Conservation (phyloP, 2,329 filamentous ascomycete species). For the Malbranchea cinnamomea region DNA sequence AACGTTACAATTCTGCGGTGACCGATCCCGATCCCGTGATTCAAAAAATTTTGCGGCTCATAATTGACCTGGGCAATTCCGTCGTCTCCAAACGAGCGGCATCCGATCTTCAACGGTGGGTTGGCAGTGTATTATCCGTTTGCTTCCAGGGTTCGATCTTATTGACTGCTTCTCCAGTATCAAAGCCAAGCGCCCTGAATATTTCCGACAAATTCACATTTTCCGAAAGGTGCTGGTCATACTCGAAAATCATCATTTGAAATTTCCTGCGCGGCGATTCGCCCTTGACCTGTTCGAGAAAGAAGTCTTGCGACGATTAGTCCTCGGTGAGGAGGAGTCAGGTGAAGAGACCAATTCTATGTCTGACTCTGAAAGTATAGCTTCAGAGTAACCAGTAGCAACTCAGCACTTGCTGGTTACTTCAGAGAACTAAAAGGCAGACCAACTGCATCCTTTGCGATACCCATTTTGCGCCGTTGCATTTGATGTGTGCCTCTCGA, state of each 20-base stretch:
- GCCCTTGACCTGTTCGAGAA: slow-evolving; percentile 92
- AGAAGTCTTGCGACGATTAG: slow-evolving; percentile 66
- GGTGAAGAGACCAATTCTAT: too few species aligned
- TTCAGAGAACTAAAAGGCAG: too few species aligned
- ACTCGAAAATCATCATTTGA: slow-evolving; percentile 78
- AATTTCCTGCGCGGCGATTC: slow-evolving; percentile 72
- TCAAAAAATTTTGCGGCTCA: slow-evolving; percentile 64
- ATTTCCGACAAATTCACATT: slow-evolving; percentile 60
- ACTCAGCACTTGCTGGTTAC: slow-evolving; percentile 19
- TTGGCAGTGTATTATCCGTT: slow-evolving; percentile 4
- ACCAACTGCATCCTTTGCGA: too few species aligned
- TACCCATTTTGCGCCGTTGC: too few species aligned
- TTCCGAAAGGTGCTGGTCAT: slow-evolving; percentile 77
- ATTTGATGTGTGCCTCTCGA: too few species aligned
- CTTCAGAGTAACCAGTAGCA: slow-evolving; percentile 5
- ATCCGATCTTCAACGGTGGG: slow-evolving; percentile 53
- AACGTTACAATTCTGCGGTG: slow-evolving; percentile 42
- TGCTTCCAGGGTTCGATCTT: slow-evolving; percentile 4
- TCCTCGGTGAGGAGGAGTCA: slow-evolving; percentile 60
- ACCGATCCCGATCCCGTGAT: slow-evolving; percentile 49
- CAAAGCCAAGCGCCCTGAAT: slow-evolving; percentile 56
- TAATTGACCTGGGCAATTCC: slow-evolving; percentile 82
- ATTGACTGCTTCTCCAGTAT: slow-evolving; percentile 40
- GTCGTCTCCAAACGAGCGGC: slow-evolving; percentile 81
- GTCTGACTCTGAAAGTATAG: slow-evolving; percentile 15